Evolutionary conservation across 2,329 filamentous ascomycete genomes (phyloP).

Genomic region (Colletotrichum endophyticum): DNA sequence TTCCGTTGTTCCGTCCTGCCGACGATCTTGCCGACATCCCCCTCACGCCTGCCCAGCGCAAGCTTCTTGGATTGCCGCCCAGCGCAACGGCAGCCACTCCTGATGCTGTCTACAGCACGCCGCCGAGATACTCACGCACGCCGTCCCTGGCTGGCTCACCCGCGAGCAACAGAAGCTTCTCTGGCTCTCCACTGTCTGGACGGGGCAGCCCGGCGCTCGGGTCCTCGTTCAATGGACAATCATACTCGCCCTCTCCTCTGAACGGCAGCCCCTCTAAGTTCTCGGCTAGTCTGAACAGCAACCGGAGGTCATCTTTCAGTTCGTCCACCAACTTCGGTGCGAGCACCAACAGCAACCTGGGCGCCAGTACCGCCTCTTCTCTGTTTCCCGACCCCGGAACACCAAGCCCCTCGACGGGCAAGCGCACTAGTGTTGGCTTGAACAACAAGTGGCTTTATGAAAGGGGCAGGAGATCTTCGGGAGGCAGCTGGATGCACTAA

Average conservation of each 20-base stretch:
- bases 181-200: slow-evolving; percentile 63
- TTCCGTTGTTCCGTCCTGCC: slow-evolving; percentile 72
- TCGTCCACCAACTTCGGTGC: slow-evolving; percentile 57
- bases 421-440: slow-evolving; percentile 75
- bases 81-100: slow-evolving; percentile 68
- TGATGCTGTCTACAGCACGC: slow-evolving; percentile 74
- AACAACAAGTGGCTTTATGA: slow-evolving; percentile 98
- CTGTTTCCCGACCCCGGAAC: slow-evolving; percentile 66
- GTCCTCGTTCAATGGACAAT: slow-evolving; percentile 46
- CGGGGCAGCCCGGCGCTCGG: slow-evolving; percentile 52
- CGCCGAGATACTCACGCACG: slow-evolving; percentile 84
- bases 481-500: slow-evolving; percentile 18
- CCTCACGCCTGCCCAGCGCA: slow-evolving; percentile 86
- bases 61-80: slow-evolving; percentile 80
- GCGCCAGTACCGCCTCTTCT: slow-evolving; percentile 44
- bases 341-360: slow-evolving; percentile 43
- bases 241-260: slow-evolving; percentile 48
- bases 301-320: slow-evolving; percentile 66
- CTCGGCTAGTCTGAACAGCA: slow-evolving; percentile 50
- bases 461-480: slow-evolving; percentile 66
- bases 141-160: slow-evolving; percentile 69
- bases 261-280: slow-evolving; percentile 66
- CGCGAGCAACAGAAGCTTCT: slow-evolving; percentile 61
- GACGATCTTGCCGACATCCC: slow-evolving; percentile 90
- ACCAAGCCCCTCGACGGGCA: slow-evolving; percentile 70